Evolutionary conservation across 352 stramenopile genomes (phyloP).

Genomic region (Phytophthora tubulina): DNA sequence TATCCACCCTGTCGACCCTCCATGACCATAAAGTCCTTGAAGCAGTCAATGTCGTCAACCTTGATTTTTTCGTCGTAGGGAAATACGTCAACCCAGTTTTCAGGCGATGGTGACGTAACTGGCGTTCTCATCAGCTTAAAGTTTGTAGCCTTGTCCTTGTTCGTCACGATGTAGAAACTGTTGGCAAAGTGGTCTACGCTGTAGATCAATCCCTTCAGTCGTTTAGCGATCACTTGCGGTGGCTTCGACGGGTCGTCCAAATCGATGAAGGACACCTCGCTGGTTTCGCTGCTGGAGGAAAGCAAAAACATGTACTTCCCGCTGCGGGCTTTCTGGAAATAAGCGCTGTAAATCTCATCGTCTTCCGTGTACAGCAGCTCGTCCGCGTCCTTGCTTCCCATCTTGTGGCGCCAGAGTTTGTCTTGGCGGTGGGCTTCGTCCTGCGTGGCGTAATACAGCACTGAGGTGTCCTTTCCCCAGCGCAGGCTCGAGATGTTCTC

Average conservation of each 20-base stretch:
- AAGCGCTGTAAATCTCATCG: constrained; percentile 94
- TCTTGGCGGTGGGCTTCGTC: constrained; percentile 94
- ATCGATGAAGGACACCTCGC: constrained; percentile 88
- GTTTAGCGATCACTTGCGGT: constrained; percentile 70
- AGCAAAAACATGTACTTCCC: constrained; percentile 94
- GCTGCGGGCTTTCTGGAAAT: constrained; percentile 93
- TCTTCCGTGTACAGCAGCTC: constrained; percentile 95
- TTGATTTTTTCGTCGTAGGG: constrained; percentile 83
- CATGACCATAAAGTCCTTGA: constrained; percentile 90
- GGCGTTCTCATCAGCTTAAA: constrained; percentile 92
- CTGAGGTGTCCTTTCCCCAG: constrained; percentile 91
- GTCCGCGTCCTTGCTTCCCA: constrained; percentile 81
- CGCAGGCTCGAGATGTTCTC: constrained; percentile 89
- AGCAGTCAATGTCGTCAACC: constrained; percentile 89
- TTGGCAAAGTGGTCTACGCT: constrained; percentile 89
- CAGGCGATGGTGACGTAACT: constrained; percentile 51
- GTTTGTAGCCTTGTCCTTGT: constrained; percentile 94
- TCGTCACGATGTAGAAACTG: constrained; percentile 95
- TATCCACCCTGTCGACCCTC: constrained; percentile 88
- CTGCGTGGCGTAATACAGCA: constrained; percentile 95
- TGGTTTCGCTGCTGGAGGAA: constrained; percentile 92
- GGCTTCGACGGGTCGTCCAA: constrained; percentile 57
- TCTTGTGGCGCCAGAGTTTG: constrained; percentile 93
- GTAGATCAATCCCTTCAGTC: constrained; percentile 81
- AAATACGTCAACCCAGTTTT: constrained; percentile 92